These are phyloP conservation scores for Trichoderma breve DNA, from an alignment of 2,329 filamentous ascomycete genomes.

Conservation along the genomic window DNA sequence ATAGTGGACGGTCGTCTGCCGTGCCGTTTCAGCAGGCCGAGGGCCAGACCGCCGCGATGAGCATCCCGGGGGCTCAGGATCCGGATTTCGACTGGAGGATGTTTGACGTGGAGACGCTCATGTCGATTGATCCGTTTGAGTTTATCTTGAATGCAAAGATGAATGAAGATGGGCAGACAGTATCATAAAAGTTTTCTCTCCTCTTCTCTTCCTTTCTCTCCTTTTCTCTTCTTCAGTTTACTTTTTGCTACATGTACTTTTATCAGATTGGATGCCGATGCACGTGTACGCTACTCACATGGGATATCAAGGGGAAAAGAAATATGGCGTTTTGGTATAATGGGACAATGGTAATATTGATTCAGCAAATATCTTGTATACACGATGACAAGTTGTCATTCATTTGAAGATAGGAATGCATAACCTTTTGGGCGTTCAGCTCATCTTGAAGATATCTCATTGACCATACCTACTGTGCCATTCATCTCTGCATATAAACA, in stretches of 20 bases:
- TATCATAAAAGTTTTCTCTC: neutral
- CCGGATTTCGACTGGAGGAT: slow-evolving; percentile 13
- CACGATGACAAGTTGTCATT: neutral
- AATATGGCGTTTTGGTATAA: neutral
- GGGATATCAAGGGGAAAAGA: neutral
- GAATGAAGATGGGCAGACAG: slow-evolving; percentile 2
- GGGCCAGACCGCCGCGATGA: neutral
- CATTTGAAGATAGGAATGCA: neutral
- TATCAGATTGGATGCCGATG: neutral
- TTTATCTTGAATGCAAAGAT: slow-evolving; percentile 8
- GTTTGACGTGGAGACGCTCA: slow-evolving; percentile 17
- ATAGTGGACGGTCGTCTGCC: neutral
- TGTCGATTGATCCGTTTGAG: slow-evolving; percentile 14
- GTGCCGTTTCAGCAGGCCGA: neutral
- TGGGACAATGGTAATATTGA: neutral
- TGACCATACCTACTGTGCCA: neutral
- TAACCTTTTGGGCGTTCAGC: neutral
- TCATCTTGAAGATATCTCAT: neutral
- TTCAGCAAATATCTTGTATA: neutral
- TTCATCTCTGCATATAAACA: neutral
- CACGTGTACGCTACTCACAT: neutral
- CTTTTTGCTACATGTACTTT: neutral
- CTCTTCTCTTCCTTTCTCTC: neutral
- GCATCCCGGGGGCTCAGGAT: slow-evolving; percentile 2
- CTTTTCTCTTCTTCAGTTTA: neutral